These are phyloP conservation scores for Pichia gijzeniarum DNA, from an alignment of 805 yeast genomes.

Conservation along the genomic window DNA sequence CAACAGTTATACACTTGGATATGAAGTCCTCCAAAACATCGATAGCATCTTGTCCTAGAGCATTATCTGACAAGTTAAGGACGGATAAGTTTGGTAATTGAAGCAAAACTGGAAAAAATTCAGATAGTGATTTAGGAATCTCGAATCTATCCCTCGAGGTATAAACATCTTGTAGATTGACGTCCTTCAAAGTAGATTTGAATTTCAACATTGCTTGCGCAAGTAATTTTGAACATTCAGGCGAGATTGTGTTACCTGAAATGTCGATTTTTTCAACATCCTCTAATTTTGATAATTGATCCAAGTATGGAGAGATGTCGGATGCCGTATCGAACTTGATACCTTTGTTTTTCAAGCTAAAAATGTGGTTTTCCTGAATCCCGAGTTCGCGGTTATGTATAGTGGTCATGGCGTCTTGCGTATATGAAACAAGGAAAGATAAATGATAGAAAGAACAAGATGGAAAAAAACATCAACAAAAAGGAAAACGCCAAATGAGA, in stretches of 20 bases:
- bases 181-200: constrained; percentile 48
- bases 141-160: constrained; percentile 94
- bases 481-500: no score
- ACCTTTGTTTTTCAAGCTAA: constrained; percentile 68
- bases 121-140: constrained; percentile 76
- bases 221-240: constrained; percentile 73
- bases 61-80: constrained; percentile 87
- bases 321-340: constrained; percentile 64
- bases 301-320: constrained; percentile 68
- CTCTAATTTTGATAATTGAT: constrained; percentile 39
- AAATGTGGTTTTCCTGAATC: constrained; percentile 42
- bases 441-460: no score
- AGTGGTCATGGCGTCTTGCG: constrained; percentile 27
- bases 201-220: constrained; percentile 46
- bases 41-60: constrained; percentile 92
- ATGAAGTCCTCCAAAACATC: constrained; percentile 80
- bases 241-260: constrained; percentile 92
- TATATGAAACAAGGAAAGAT: no score
- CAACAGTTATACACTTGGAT: constrained; percentile 66
- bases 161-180: constrained; percentile 86
- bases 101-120: constrained; percentile 67
- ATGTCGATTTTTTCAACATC: constrained; percentile 58
- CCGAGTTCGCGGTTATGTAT: constrained; percentile 29
- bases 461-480: background rate
- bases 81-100: constrained; percentile 62